Percentiles rank a stretch among this genome's conserved stretches.
Evolutionary conservation across 2,329 filamentous ascomycete genomes (phyloP).

Genomic region (Stylonectria norvegica): DNA sequence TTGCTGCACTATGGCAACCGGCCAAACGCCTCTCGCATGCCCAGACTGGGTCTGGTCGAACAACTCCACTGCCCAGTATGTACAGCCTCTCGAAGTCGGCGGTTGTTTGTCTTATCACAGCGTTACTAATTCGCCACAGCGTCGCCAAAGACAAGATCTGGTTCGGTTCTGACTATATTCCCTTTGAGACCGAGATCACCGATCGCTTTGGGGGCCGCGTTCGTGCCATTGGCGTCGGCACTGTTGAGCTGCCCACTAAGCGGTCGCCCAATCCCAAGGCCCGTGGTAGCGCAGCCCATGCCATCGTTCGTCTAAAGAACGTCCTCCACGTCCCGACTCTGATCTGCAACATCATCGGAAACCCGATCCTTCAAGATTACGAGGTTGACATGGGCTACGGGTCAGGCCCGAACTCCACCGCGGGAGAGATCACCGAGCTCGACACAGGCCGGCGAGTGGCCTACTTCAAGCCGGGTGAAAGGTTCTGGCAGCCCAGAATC

Average conservation of each 20-base stretch:
- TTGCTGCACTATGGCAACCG: no score
- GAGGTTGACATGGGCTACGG: neutral
- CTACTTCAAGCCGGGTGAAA: conserved; percentile 1
- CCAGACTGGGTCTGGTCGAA: neutral
- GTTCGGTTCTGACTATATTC: conserved; percentile 1
- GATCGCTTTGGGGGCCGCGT: neutral
- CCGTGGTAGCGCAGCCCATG: neutral
- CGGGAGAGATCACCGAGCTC: neutral
- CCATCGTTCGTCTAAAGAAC: conserved; percentile 6
- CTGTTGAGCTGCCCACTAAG: conserved; percentile 2
- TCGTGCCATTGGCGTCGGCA: conserved; percentile 5
- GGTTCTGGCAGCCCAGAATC: no score
- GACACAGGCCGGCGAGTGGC: neutral
- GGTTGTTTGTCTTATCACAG: no score
- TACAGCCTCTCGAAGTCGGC: no score
- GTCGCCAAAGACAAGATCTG: conserved; percentile 3
- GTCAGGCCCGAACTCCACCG: no score
- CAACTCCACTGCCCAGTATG: neutral
- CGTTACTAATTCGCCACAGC: neutral
- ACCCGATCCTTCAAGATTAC: neutral
- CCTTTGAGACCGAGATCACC: conserved; percentile 1
- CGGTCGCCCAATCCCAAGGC: neutral
- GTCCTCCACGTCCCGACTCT: conserved; percentile 13
- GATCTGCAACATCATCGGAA: conserved; percentile 5
- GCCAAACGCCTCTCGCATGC: neutral